These are phyloP conservation scores for Fusarium lateritium DNA, from an alignment of 2,329 filamentous ascomycete species.

Conservation along the genomic window DNA sequence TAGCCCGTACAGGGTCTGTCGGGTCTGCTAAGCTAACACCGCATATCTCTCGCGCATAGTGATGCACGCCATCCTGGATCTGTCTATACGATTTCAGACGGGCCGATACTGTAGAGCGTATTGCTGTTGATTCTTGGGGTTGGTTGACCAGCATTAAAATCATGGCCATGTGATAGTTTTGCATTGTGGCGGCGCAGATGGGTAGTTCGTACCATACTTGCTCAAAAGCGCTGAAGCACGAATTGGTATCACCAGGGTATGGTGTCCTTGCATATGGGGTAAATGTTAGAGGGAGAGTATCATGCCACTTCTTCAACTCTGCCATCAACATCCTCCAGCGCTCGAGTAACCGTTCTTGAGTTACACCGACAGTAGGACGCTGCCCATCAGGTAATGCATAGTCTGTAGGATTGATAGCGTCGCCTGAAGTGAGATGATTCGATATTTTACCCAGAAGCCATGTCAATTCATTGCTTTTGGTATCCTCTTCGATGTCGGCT, in stretches of 20 bases:
- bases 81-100: slow-evolving; percentile 40
- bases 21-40: slow-evolving; percentile 42
- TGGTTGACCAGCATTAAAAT: slow-evolving; percentile 72
- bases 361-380: slow-evolving; percentile 35
- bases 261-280: slow-evolving; percentile 29
- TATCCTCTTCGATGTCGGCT: slow-evolving; percentile 72
- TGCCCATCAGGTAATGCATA: slow-evolving; percentile 42
- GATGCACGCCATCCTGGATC: slow-evolving; percentile 32
- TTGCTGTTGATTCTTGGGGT: slow-evolving; percentile 45
- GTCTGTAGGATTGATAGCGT: slow-evolving; percentile 59
- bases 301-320: slow-evolving; percentile 39
- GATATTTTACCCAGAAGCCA: slow-evolving; percentile 78
- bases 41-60: slow-evolving; percentile 43
- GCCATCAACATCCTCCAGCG: slow-evolving; percentile 36
- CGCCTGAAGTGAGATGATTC: slow-evolving; percentile 73
- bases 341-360: slow-evolving; percentile 39
- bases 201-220: slow-evolving; percentile 75
- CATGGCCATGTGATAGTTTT: slow-evolving; percentile 75
- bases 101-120: slow-evolving; percentile 43
- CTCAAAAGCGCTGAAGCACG: slow-evolving; percentile 52
- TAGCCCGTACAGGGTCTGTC: slow-evolving; percentile 33
- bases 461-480: slow-evolving; percentile 74
- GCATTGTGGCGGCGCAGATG: slow-evolving; percentile 76
- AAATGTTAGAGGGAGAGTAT: slow-evolving; percentile 39
- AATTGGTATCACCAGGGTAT: background rate